Conservation (phyloP, 2,329 filamentous ascomycete genomes). For the Cordyceps farinosa region DNA sequence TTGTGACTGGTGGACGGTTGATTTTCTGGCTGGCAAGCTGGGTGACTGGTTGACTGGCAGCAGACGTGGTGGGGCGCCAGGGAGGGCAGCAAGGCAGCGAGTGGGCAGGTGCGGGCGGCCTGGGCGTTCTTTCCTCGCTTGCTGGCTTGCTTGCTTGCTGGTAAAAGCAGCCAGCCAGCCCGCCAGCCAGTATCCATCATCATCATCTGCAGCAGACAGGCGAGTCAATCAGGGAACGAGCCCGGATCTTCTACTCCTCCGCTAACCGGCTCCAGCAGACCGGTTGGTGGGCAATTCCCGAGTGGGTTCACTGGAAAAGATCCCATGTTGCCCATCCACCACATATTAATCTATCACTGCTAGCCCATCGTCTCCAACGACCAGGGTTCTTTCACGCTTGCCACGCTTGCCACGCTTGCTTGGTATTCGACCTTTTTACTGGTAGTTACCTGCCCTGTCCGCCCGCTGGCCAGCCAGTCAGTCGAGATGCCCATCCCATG, state of each 20-base stretch:
- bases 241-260: background rate
- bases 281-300: background rate
- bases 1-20: constrained; percentile 3
- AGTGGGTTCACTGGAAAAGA: too few relatives aligned
- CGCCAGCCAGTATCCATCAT: too few relatives aligned
- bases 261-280: background rate
- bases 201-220: background rate
- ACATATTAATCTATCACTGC: too few relatives aligned
- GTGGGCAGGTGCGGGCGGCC: background rate
- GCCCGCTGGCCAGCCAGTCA: too few relatives aligned
- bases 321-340: too few relatives aligned
- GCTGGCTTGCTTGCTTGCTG: too few relatives aligned
- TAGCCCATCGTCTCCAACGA: too few relatives aligned
- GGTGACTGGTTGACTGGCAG: background rate
- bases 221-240: too few relatives aligned
- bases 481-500: too few relatives aligned
- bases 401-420: too few relatives aligned
- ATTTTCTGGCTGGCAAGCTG: background rate
- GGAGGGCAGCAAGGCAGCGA: too few relatives aligned
- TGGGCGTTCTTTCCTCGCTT: background rate
- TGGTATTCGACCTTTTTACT: background rate
- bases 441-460: background rate
- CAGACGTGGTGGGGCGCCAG: constrained; percentile 4
- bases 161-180: background rate
- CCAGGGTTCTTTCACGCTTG: too few relatives aligned